Percentiles rank a stretch among this genome's conserved stretches.
Evolutionary conservation across 2,329 filamentous ascomycete genomes (phyloP).

Genomic region (Mollisia scopiformis): DNA sequence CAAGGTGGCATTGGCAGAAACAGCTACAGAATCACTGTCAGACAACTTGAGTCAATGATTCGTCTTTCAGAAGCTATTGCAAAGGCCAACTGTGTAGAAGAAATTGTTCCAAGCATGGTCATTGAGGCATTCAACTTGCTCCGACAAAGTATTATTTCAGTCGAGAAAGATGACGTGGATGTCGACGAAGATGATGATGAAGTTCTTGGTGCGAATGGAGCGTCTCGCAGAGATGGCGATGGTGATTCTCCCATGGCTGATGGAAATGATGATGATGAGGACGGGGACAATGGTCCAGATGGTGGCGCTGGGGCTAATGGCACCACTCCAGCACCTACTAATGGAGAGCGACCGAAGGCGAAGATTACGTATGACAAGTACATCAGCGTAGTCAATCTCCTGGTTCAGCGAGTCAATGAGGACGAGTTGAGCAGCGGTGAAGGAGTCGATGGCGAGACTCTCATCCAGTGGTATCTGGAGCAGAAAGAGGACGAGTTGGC

Average conservation of each 20-base stretch:
- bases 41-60: constrained; percentile 95
- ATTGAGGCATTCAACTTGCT: constrained; percentile 90
- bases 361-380: constrained; percentile 97
- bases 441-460: constrained; percentile 80
- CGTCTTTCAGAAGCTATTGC: constrained; percentile 96
- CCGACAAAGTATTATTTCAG: constrained; percentile 92
- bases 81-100: constrained; percentile 94
- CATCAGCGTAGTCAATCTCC: constrained; percentile 82
- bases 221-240: constrained; percentile 46
- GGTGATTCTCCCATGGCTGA: constrained; percentile 56
- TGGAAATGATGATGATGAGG: constrained; percentile 49
- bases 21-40: constrained; percentile 95
- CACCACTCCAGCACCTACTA: constrained; percentile 30
- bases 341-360: constrained; percentile 56
- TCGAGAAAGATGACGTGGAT: constrained; percentile 97
- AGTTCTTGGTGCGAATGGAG: constrained; percentile 48
- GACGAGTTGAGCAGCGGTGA: constrained; percentile 78
- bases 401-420: constrained; percentile 82
- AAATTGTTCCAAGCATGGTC: constrained; percentile 84
- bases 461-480: constrained; percentile 90
- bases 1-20: constrained; percentile 94
- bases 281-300: constrained; percentile 41
- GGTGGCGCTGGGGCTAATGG: constrained; percentile 29
- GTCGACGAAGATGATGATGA: constrained; percentile 78
- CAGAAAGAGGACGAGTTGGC: constrained; percentile 83